Conservation (phyloP, 2,329 filamentous ascomycete species). For the Camptophora hylomeconis region DNA sequence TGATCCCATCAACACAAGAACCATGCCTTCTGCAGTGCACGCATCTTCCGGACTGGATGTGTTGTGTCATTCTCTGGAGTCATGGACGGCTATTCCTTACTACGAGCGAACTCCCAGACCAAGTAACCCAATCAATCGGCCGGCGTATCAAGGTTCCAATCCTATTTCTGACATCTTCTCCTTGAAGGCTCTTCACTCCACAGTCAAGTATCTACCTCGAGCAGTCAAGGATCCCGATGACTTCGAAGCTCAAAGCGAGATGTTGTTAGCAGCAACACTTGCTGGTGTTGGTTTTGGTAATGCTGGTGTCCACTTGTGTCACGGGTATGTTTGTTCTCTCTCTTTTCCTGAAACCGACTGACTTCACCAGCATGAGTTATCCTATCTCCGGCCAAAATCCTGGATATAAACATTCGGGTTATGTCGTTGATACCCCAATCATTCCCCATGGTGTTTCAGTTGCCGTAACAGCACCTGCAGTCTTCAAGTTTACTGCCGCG, state of each 20-base stretch:
- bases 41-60: constrained; percentile 88
- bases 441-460: constrained; percentile 96
- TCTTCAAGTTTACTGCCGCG: constrained; percentile 83
- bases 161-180: constrained; percentile 97
- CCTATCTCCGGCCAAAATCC: constrained; percentile 93
- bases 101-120: constrained; percentile 73
- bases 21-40: constrained; percentile 91
- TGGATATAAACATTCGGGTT: constrained; percentile 79
- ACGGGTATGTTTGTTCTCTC: too few relatives aligned
- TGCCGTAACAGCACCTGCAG: constrained; percentile 81
- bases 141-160: constrained; percentile 93
- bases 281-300: constrained; percentile 96
- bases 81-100: constrained; percentile 95
- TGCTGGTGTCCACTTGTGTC: constrained; percentile 81
- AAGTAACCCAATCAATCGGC: constrained; percentile 75
- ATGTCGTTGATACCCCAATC: constrained; percentile 60
- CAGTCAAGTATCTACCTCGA: constrained; percentile 83
- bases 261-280: constrained; percentile 87
- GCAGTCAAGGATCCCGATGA: constrained; percentile 82
- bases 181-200: constrained; percentile 66
- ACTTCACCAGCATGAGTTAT: constrained; percentile 98
- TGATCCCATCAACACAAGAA: constrained; percentile 77
- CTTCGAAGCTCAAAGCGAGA: constrained; percentile 81
- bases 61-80: constrained; percentile 87
- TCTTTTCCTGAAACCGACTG: too few relatives aligned